phyloP scores from a whole-genome alignment of 2,329 filamentous ascomycete genomes.

The Xylariomycetidae sp. region DNA sequence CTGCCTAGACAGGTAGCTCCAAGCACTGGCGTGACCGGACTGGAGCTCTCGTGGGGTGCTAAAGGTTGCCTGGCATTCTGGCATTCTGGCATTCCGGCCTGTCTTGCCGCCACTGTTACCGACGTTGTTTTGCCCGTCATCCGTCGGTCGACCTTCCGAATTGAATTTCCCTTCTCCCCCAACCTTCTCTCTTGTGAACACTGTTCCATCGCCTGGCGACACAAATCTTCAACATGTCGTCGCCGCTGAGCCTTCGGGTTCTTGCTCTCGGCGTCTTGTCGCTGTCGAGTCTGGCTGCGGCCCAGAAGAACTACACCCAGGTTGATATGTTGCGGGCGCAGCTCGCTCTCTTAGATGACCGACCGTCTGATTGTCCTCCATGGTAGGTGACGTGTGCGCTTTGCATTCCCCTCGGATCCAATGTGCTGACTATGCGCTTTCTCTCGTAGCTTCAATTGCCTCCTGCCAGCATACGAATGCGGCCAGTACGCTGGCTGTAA shows the following conservation, averaged over 20 bases:
- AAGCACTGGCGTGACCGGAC: too few relatives aligned
- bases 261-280: conserved; percentile 20
- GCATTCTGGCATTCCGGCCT: too few relatives aligned
- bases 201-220: too few relatives aligned
- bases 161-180: too few relatives aligned
- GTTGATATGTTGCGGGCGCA: conserved; percentile 57
- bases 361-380: conserved; percentile 72
- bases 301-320: conserved; percentile 52
- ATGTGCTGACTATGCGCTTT: conserved; percentile 14
- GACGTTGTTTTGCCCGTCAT: conserved; percentile 1
- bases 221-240: conserved; percentile 17
- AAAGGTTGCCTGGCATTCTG: too few relatives aligned
- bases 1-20: too few relatives aligned
- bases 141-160: not conserved
- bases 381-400: conserved; percentile 43
- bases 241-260: conserved; percentile 14
- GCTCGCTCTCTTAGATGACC: conserved; percentile 64
- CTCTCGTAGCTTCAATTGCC: conserved; percentile 83
- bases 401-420: too few relatives aligned
- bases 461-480: conserved; percentile 85
- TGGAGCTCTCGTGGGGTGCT: too few relatives aligned
- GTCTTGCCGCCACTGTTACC: too few relatives aligned
- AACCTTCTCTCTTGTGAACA: conserved; percentile 1
- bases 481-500: conserved; percentile 88
- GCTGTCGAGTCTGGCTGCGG: conserved; percentile 21